phyloP scores from a whole-genome alignment of 176 grass and related monocot species.

The Hordeum vulgare region MorexV3_pseudomolecules_assembly NC_058519.1:553595225-553595724 shows the following conservation, averaged over 20 bases:
- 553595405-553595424: not conserved
- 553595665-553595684: not conserved
- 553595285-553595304: constrained; percentile 94
- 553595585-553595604: not conserved
- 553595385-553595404: not conserved
- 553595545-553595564: not conserved
- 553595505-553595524: not conserved
- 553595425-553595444: not conserved
- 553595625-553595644: not conserved
- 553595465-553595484: not conserved
- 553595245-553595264: constrained; percentile 84
- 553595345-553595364: too few species aligned
- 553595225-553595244: constrained; percentile 76
- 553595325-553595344: not conserved
- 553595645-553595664: constrained; percentile 19
- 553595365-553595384: not conserved
- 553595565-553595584: not conserved
- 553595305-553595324: constrained; percentile 77
- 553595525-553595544: not conserved
- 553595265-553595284: constrained; percentile 73
- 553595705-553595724: too few species aligned
- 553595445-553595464: not conserved
- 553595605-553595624: not conserved
- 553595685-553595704: too few species aligned
- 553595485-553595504: constrained; percentile 3